These are phyloP conservation scores for Skeletonema costatum DNA, from an alignment of 108 stramenopile genomes.

Conservation along the genomic window DNA sequence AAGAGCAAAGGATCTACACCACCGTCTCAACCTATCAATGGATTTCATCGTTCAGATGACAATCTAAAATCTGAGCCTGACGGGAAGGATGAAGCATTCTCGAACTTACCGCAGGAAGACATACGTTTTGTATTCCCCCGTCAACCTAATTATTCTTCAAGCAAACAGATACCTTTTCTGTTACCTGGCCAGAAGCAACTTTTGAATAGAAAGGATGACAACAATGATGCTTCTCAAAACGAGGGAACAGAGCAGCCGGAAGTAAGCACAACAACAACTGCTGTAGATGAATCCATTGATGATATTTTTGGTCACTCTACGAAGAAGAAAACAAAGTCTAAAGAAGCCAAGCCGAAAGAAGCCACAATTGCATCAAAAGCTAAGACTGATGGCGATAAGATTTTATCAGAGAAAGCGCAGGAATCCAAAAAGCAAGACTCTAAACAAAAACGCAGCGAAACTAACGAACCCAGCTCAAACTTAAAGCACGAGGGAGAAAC, in stretches of 20 bases:
- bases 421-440: not conserved
- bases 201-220: not conserved
- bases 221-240: not conserved
- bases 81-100: not conserved
- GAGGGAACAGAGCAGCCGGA: not conserved
- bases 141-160: conserved; percentile 3
- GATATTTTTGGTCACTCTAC: conserved; percentile 13
- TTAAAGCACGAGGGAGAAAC: not conserved
- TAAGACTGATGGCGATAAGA: not conserved
- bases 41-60: not conserved
- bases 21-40: not conserved
- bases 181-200: conserved; percentile 9
- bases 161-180: conserved; percentile 15
- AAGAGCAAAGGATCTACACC: not conserved
- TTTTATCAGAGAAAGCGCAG: not conserved
- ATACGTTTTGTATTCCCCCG: conserved; percentile 34
- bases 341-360: conserved; percentile 3
- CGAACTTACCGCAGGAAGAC: conserved; percentile 11
- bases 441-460: conserved; percentile 1
- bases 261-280: not conserved
- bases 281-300: conserved; percentile 34
- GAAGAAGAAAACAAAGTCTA: not conserved
- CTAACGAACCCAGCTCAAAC: not conserved
- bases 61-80: not conserved
- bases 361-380: not conserved